phyloP scores from a whole-genome alignment of 2,329 filamentous ascomycete species.

The Pseudogymnoascus pannorum region DNA sequence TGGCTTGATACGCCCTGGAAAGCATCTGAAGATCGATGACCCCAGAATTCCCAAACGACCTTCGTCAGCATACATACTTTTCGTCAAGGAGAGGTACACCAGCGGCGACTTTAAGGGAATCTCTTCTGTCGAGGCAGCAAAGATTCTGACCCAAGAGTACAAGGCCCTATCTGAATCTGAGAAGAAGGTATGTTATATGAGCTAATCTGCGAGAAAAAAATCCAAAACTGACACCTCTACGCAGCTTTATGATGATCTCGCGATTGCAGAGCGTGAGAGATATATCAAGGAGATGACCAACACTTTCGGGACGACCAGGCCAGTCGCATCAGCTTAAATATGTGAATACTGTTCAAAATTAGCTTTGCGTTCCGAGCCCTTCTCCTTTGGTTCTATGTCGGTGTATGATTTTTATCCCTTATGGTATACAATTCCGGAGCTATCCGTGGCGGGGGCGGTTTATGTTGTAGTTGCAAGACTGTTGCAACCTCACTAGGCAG shows the following conservation, averaged over 20 bases:
- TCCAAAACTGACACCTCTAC: background rate
- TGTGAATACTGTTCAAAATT: slow-evolving; percentile 6
- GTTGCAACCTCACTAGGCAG: background rate
- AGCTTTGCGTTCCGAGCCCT: background rate
- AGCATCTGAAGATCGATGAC: slow-evolving; percentile 39
- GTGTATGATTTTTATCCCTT: slow-evolving; percentile 5
- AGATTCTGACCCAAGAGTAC: slow-evolving; percentile 40
- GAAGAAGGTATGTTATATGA: slow-evolving; percentile 35
- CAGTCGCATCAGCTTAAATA: background rate
- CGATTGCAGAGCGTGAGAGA: background rate
- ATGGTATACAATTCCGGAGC: slow-evolving; percentile 7
- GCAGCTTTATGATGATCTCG: background rate
- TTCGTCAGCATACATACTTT: slow-evolving; percentile 34
- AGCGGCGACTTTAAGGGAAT: slow-evolving; percentile 46
- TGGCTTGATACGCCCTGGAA: slow-evolving; percentile 11
- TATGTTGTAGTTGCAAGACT: background rate
- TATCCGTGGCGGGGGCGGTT: background rate
- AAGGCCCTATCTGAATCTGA: slow-evolving; percentile 37
- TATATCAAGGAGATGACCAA: background rate
- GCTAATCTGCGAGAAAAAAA: background rate
- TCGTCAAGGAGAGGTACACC: slow-evolving; percentile 35
- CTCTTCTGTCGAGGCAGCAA: slow-evolving; percentile 30
- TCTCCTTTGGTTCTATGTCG: background rate
- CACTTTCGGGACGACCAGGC: background rate
- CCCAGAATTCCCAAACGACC: slow-evolving; percentile 43